Evolutionary conservation across 768 basidiomycete species (phyloP).

Genomic region (Polyporus arcularius): DNA sequence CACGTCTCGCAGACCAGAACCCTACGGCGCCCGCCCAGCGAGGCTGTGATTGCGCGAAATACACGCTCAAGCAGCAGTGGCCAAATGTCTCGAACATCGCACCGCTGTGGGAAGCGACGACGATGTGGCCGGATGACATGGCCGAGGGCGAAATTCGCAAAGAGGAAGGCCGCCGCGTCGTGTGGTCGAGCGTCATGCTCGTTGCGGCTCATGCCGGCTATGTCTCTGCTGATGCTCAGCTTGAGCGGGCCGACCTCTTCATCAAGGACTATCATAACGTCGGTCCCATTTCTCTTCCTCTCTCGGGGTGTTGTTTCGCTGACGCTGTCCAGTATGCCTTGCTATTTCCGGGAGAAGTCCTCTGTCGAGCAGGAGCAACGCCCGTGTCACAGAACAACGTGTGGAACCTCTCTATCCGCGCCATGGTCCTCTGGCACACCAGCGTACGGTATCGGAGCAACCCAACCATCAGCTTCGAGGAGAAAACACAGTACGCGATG

Average conservation of each 20-base stretch:
- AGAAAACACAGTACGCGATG: constrained; percentile 62
- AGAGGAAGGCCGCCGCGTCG: constrained; percentile 70
- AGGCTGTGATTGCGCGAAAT: constrained; percentile 31
- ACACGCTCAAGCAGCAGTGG: constrained; percentile 56
- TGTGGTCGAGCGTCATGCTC: constrained; percentile 70
- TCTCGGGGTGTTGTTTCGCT: background rate
- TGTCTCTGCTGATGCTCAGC: constrained; percentile 41
- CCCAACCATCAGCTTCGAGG: constrained; percentile 40
- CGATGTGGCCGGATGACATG: constrained; percentile 57
- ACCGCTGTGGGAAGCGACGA: constrained; percentile 62
- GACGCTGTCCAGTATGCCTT: constrained; percentile 55
- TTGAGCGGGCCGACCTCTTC: constrained; percentile 42
- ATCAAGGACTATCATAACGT: constrained; percentile 67
- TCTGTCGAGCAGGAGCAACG: constrained; percentile 27
- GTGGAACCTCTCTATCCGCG: constrained; percentile 70
- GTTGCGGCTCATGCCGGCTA: constrained; percentile 65
- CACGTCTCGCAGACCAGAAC: no score
- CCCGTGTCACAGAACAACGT: constrained; percentile 55
- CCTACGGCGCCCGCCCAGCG: background rate
- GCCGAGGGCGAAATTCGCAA: constrained; percentile 58
- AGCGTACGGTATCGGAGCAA: constrained; percentile 61
- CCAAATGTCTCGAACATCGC: constrained; percentile 48
- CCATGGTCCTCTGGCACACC: constrained; percentile 70
- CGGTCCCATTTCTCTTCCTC: constrained; percentile 25
- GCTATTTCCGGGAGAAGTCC: constrained; percentile 69